Percentiles rank a stretch among this genome's conserved stretches.
phyloP scores from a whole-genome alignment of 306 rosid genomes.

The Pterocarpus macrocarpus region DNA sequence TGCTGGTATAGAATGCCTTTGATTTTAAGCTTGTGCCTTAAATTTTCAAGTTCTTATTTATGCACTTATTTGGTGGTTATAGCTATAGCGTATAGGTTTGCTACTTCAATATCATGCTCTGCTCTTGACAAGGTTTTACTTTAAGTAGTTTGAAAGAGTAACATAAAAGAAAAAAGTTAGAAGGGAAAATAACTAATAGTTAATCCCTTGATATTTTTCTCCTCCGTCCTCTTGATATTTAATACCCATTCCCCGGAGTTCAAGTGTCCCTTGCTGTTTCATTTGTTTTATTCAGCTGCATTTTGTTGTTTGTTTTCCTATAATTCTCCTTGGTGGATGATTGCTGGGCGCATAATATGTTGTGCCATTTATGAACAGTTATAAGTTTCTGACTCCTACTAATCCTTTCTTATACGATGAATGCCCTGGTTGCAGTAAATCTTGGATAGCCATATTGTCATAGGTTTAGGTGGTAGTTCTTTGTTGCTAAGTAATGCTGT shows the following conservation, averaged over 20 bases:
- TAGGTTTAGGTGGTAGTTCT: slow-evolving; percentile 33
- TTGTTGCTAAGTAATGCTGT: neutral
- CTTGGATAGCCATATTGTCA: neutral
- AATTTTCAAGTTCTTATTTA: slow-evolving; percentile 17
- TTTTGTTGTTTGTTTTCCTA: slow-evolving; percentile 17
- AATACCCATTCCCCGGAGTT: too few relatives aligned
- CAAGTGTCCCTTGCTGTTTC: neutral
- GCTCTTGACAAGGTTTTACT: neutral
- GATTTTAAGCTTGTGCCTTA: neutral
- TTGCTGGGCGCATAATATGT: slow-evolving; percentile 7
- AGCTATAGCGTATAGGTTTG: neutral
- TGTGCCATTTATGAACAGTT: slow-evolving; percentile 25
- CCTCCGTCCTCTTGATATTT: neutral
- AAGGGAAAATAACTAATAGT: slow-evolving; percentile 31
- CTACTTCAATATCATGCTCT: slow-evolving; percentile 32
- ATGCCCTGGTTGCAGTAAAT: slow-evolving; percentile 26
- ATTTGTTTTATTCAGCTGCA: neutral
- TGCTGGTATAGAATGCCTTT: slow-evolving; percentile 70
- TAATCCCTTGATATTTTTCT: slow-evolving; percentile 9
- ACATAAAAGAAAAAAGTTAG: neutral
- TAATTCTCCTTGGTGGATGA: slow-evolving; percentile 1
- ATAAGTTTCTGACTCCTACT: neutral
- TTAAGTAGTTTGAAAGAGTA: slow-evolving; percentile 16
- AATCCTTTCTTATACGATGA: slow-evolving; percentile 1
- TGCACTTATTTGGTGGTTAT: slow-evolving; percentile 23